Evolutionary conservation across 2,329 filamentous ascomycete species (phyloP), one percentile per base, ranked within the genome.

Genomic region (Penicillium sp.): DNA sequence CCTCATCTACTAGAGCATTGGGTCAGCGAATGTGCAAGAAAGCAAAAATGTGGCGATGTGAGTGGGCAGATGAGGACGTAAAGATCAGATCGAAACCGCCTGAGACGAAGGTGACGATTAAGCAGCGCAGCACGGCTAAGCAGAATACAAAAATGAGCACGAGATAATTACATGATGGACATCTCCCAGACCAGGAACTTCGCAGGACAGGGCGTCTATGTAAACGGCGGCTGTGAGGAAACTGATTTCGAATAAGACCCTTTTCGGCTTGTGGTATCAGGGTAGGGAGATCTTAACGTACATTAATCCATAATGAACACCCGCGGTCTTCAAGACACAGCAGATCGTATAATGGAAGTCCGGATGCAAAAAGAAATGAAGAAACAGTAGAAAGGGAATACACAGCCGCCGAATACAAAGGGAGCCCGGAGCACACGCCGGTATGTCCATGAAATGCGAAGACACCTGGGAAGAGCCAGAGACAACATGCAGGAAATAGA

Each of bases 261-360:
- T 61, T 61, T 69, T 64, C 62, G 61, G 58, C 61, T 61, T 60
- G 59, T 64, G 64, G 58, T 68, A 67, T 64, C 62, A 69, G 68
- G 69, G 61, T 64, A 71, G 70, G 72, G 71, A 72, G 68, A 69
- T 57, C 57, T 73, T 75, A 75, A 75, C 72, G 68, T 75, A 75
- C 72, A 75, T 72, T 66, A 63, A 68, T 63, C 62, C 66, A 69
- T 66, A 57, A 56, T 62, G 60, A 64, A 57, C 61, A 62, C 62
- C 60, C 48, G 53, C 48, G 58, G 61, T 60, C 62, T 57, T 62
- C 62, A 66, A 62, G 62, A 62, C 61, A 62, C 57, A 65, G 63
- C 45, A 49, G 43, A 60, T 59, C 63, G 60, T 61, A 60, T 55
- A 65, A 69, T 55, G 62, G 26, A 62, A 64, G 63, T 64, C 62